These are phyloP conservation scores for Ceratobasidium theobromae DNA, from an alignment of 1,284 basidiomycete genomes.

Conservation along the genomic window DNA sequence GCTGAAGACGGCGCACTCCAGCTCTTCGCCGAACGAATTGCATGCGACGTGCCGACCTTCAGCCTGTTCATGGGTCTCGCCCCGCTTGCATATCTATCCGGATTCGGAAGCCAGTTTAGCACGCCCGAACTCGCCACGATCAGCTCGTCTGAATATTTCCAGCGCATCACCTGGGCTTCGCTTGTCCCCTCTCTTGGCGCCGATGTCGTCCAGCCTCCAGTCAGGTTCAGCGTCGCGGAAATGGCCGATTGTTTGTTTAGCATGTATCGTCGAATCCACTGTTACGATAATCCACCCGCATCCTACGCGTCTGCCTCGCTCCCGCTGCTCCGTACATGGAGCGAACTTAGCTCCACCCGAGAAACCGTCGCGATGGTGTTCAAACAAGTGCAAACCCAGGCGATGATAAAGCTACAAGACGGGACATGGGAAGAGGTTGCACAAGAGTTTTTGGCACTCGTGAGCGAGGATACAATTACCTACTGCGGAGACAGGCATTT, in stretches of 20 bases:
- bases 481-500: neutral
- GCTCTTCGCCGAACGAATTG: neutral
- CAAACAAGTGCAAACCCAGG: neutral
- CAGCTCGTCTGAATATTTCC: neutral
- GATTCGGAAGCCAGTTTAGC: neutral
- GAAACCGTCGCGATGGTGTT: neutral
- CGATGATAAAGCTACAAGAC: neutral
- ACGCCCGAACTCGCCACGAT: neutral
- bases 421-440: neutral
- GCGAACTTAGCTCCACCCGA: neutral
- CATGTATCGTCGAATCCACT: constrained; percentile 8
- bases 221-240: neutral
- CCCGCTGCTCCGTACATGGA: neutral
- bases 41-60: neutral
- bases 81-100: constrained; percentile 3
- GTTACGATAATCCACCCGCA: neutral
- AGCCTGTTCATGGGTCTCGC: neutral
- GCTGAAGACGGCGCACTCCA: neutral
- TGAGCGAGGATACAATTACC: neutral
- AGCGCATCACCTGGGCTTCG: constrained; percentile 3
- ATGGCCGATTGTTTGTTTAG: neutral
- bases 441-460: neutral
- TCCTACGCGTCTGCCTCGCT: neutral
- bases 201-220: neutral
- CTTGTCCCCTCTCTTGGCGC: neutral